phyloP scores from a whole-genome alignment of 768 basidiomycete species.

The Lanmaoa rubissima region DNA sequence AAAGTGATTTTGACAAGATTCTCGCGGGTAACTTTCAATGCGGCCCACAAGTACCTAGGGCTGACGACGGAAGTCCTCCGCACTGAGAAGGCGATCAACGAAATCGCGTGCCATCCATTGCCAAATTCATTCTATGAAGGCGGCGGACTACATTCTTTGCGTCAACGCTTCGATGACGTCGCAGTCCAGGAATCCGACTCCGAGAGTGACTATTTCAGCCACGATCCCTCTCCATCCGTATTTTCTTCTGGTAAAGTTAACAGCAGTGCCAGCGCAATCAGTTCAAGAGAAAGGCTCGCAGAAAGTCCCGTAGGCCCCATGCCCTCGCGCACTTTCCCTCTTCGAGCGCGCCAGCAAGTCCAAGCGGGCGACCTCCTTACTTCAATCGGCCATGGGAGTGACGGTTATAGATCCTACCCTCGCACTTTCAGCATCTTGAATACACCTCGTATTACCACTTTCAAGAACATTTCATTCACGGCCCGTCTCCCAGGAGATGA shows the following conservation, averaged over 20 bases:
- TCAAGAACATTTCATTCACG: constrained; percentile 26
- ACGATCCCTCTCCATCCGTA: constrained; percentile 15
- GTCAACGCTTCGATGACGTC: constrained; percentile 82
- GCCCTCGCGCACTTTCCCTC: constrained; percentile 23
- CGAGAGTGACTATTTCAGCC: constrained; percentile 58
- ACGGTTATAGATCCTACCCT: constrained; percentile 43
- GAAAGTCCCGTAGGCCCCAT: constrained; percentile 23
- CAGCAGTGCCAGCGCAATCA: constrained; percentile 8
- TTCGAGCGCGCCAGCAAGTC: constrained; percentile 47
- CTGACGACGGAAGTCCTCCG: constrained; percentile 92
- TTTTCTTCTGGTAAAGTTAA: constrained; percentile 23
- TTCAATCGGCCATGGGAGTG: constrained; percentile 48
- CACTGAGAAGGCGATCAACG: constrained; percentile 96
- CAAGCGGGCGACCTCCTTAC: constrained; percentile 78
- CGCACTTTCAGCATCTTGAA: constrained; percentile 52
- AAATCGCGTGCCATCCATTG: constrained; percentile 93
- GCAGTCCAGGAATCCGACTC: constrained; percentile 43
- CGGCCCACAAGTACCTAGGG: constrained; percentile 95
- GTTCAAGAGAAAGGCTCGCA: constrained; percentile 24
- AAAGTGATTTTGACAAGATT: constrained; percentile 93
- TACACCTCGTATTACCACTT: constrained; percentile 43
- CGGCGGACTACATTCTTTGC: constrained; percentile 84
- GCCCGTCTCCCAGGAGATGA: constrained; percentile 51
- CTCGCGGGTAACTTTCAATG: constrained; percentile 95
- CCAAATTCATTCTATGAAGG: constrained; percentile 90